Evolutionary conservation across 2,329 filamentous ascomycete species (phyloP).

Genomic region (Helicocarpus griseus): DNA sequence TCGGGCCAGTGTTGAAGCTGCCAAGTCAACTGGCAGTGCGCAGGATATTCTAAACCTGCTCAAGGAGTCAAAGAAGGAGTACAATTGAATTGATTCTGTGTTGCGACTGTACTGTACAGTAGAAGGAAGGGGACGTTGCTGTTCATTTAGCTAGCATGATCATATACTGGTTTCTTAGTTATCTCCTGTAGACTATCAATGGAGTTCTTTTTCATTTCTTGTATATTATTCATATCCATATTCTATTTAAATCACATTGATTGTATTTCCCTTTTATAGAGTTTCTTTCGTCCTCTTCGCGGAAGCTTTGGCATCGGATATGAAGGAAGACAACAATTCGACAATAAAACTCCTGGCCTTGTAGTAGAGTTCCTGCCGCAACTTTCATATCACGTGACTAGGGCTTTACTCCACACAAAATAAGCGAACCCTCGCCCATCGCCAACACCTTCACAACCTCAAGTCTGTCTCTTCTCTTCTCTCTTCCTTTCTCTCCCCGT

Average conservation of each 20-base stretch:
- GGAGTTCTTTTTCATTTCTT: neutral
- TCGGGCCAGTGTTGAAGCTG: neutral
- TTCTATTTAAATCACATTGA: neutral
- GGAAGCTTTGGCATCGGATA: too few species aligned
- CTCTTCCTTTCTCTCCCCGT: neutral
- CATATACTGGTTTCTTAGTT: neutral
- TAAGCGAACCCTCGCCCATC: conserved; percentile 6
- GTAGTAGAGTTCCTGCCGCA: too few species aligned
- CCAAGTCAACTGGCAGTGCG: neutral
- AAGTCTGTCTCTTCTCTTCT: neutral
- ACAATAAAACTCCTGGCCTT: too few species aligned
- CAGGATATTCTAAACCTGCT: neutral
- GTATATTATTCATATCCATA: neutral
- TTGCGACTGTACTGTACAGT: too few species aligned
- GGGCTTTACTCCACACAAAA: conserved; percentile 7
- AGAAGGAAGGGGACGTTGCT: neutral
- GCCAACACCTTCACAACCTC: neutral
- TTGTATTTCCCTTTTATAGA: neutral
- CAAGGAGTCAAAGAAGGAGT: neutral
- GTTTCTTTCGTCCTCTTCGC: too few species aligned
- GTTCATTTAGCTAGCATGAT: neutral
- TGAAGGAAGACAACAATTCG: too few species aligned
- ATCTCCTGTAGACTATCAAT: neutral
- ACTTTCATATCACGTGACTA: conserved; percentile 10
- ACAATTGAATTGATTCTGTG: neutral